These are phyloP conservation scores for Russula sp. DNA, from an alignment of 768 basidiomycete genomes.

Conservation along the genomic window DNA sequence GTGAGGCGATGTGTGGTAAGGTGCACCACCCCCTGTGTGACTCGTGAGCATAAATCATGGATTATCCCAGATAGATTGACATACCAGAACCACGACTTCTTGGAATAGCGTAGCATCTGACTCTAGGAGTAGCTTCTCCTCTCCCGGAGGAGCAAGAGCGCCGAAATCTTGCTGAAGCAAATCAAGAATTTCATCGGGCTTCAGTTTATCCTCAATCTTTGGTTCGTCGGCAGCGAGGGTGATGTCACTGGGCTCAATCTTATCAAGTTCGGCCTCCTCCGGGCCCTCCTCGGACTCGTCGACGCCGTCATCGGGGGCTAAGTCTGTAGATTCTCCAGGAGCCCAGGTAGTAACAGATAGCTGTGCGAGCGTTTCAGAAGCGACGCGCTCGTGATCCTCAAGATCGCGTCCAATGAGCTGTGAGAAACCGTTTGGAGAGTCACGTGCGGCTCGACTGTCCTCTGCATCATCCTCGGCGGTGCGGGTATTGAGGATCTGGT, in stretches of 20 bases:
- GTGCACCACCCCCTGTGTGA: slow-evolving; percentile 52
- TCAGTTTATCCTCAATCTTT: slow-evolving; percentile 35
- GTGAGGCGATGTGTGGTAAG: slow-evolving; percentile 62
- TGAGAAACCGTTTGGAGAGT: slow-evolving; percentile 39
- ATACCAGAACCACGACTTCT: slow-evolving; percentile 49
- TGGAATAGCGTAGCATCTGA: slow-evolving; percentile 49
- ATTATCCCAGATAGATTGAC: slow-evolving; percentile 23
- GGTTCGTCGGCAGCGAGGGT: neutral
- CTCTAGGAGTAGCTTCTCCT: slow-evolving; percentile 53
- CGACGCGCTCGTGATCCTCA: slow-evolving; percentile 38
- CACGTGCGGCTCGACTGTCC: slow-evolving; percentile 25
- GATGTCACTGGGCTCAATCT: neutral
- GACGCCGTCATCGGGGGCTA: slow-evolving; percentile 9
- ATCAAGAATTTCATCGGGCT: slow-evolving; percentile 47
- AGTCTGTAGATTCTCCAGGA: slow-evolving; percentile 24
- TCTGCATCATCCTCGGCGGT: neutral
- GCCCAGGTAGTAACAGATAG: slow-evolving; percentile 41
- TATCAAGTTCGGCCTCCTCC: slow-evolving; percentile 33
- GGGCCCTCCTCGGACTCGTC: slow-evolving; percentile 26
- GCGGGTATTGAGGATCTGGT: slow-evolving; percentile 36
- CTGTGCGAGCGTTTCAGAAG: slow-evolving; percentile 40
- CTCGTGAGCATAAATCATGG: slow-evolving; percentile 13
- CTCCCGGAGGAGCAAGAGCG: slow-evolving; percentile 42
- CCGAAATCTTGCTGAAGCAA: slow-evolving; percentile 60
- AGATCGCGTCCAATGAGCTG: slow-evolving; percentile 45